Percentiles rank a stretch among this genome's conserved stretches.
These are phyloP conservation scores for Boletus bicolor DNA, from an alignment of 768 basidiomycete genomes.

Conservation along the genomic window DNA sequence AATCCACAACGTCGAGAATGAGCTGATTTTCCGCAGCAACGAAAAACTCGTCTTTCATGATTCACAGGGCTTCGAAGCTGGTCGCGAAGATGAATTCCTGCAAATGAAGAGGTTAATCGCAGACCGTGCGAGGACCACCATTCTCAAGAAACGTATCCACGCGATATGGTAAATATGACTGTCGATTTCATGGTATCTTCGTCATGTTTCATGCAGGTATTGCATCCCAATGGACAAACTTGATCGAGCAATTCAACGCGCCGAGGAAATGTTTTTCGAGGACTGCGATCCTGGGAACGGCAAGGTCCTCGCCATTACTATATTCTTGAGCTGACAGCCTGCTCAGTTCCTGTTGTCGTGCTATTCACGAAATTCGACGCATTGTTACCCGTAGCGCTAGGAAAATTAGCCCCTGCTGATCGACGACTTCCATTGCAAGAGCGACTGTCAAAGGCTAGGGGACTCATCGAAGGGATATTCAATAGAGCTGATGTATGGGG, in stretches of 20 bases:
- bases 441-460: neutral
- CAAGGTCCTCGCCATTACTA: neutral
- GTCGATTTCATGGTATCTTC: too few species aligned
- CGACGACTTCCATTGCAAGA: neutral
- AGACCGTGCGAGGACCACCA: neutral
- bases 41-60: constrained; percentile 1
- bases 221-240: constrained; percentile 8
- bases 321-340: neutral
- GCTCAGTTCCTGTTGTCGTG: constrained; percentile 3
- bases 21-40: constrained; percentile 5
- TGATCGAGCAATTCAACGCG: neutral
- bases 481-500: neutral
- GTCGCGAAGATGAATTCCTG: neutral
- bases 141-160: constrained; percentile 3
- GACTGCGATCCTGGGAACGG: neutral
- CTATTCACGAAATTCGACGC: constrained; percentile 12
- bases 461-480: neutral
- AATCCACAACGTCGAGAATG: neutral
- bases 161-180: neutral
- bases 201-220: neutral
- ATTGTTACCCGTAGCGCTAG: neutral
- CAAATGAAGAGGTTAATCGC: neutral
- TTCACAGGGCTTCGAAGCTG: constrained; percentile 4
- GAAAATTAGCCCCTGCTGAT: neutral
- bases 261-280: constrained; percentile 3